Evolutionary conservation across 768 basidiomycete genomes (phyloP).

Genomic region (Lactifluus rugatus): DNA sequence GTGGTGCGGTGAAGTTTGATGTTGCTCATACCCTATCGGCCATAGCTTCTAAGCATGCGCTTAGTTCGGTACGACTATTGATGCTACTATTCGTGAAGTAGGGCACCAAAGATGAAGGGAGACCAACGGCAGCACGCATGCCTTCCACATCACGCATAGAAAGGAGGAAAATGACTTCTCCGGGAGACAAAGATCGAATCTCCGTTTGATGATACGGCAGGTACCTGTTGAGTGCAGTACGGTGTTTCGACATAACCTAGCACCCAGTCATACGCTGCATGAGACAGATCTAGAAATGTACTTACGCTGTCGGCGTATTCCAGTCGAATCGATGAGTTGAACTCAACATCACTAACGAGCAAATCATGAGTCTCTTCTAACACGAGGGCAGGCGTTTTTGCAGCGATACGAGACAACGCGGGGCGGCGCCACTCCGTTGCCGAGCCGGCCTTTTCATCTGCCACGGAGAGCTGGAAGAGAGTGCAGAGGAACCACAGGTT

Average conservation of each 20-base stretch:
- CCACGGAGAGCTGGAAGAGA: conserved; percentile 67
- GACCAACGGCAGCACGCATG: conserved; percentile 70
- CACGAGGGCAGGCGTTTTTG: conserved; percentile 79
- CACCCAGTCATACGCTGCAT: not conserved
- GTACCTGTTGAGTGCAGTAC: conserved; percentile 50
- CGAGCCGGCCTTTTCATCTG: conserved; percentile 40
- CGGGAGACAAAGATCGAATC: conserved; percentile 63
- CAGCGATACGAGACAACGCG: conserved; percentile 69
- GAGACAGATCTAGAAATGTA: not conserved
- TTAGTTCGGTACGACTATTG: conserved; percentile 58
- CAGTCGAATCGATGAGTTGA: conserved; percentile 81
- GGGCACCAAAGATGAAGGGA: conserved; percentile 70
- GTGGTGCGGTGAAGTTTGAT: not conserved
- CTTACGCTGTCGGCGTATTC: conserved; percentile 72
- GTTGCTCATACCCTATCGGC: conserved; percentile 62
- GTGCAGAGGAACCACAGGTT: conserved; percentile 93
- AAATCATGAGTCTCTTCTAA: conserved; percentile 75
- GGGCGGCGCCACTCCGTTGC: conserved; percentile 75
- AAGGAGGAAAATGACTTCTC: conserved; percentile 78
- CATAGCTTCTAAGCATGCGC: conserved; percentile 73
- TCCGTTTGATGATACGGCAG: conserved; percentile 59
- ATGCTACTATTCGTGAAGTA: conserved; percentile 86
- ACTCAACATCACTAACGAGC: conserved; percentile 81
- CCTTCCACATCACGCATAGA: conserved; percentile 83
- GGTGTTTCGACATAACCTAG: conserved; percentile 65